phyloP scores from a whole-genome alignment of 768 basidiomycete genomes.

The Tricholoma bakamatsutake region DNA sequence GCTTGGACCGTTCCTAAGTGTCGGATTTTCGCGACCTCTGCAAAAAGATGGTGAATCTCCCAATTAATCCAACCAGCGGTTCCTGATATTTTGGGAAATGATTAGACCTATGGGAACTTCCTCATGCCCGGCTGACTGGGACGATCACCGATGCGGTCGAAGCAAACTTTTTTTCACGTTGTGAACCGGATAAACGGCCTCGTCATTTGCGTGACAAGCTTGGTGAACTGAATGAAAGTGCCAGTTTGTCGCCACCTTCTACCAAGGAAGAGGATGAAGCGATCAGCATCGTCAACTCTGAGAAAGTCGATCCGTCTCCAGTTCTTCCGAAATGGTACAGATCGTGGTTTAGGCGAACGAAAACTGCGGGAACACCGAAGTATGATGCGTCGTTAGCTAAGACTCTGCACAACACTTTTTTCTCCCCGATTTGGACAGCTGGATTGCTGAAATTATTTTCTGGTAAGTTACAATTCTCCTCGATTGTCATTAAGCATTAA shows the following conservation, averaged over 20 bases:
- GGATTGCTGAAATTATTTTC: slow-evolving; percentile 32
- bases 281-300: not conserved
- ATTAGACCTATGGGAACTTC: slow-evolving; percentile 43
- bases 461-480: slow-evolving; percentile 15
- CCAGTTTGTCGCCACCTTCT: not conserved
- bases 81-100: not conserved
- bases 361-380: slow-evolving; percentile 7
- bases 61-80: too few relatives aligned
- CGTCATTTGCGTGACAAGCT: slow-evolving; percentile 1
- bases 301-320: not conserved
- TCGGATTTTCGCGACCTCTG: slow-evolving; percentile 46
- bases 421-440: slow-evolving; percentile 30
- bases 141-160: slow-evolving; percentile 34
- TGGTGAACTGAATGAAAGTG: not conserved
- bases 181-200: slow-evolving; percentile 35
- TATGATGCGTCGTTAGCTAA: slow-evolving; percentile 30
- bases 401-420: slow-evolving; percentile 31
- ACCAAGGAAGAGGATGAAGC: slow-evolving; percentile 11
- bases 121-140: slow-evolving; percentile 25
- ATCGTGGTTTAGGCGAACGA: not conserved
- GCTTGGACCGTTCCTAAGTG: slow-evolving; percentile 40
- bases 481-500: not conserved
- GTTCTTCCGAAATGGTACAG: not conserved
- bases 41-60: slow-evolving; percentile 36
- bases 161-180: slow-evolving; percentile 35